Conservation (phyloP, 73 alveolate species). For the Tetrahymena thermophila region DNA sequence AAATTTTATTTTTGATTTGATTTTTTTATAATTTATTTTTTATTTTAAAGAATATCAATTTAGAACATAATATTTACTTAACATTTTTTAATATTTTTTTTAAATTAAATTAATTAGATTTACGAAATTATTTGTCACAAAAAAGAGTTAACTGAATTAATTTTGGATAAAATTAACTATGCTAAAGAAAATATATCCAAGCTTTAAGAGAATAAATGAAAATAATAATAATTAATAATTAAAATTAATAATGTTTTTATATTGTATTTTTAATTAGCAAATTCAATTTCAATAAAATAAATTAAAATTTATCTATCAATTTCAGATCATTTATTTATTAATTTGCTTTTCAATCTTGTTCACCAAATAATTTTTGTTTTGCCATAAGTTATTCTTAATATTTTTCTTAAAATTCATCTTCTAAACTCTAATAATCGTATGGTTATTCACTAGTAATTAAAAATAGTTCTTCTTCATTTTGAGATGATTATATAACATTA, state of each 20-base stretch:
- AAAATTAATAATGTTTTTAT: neutral
- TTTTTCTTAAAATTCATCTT: neutral
- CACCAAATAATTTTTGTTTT: neutral
- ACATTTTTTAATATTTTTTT: neutral
- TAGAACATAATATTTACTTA: too few species aligned
- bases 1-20: too few species aligned
- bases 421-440: neutral
- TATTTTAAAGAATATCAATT: too few species aligned
- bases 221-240: too few species aligned
- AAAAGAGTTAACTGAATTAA: neutral
- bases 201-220: neutral
- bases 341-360: neutral
- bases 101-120: neutral
- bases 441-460: neutral
- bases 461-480: neutral
- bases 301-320: too few species aligned
- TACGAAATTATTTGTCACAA: neutral
- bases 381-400: neutral
- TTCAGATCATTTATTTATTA: too few species aligned
- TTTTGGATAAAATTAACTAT: neutral
- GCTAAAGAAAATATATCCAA: neutral
- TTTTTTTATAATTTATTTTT: too few species aligned
- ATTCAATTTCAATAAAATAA: too few species aligned
- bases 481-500: neutral
- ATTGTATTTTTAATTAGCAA: too few species aligned